Base-by-base conservation (phyloP, 805 yeast genomes). In the Barnettozyma vustinii region DNA sequence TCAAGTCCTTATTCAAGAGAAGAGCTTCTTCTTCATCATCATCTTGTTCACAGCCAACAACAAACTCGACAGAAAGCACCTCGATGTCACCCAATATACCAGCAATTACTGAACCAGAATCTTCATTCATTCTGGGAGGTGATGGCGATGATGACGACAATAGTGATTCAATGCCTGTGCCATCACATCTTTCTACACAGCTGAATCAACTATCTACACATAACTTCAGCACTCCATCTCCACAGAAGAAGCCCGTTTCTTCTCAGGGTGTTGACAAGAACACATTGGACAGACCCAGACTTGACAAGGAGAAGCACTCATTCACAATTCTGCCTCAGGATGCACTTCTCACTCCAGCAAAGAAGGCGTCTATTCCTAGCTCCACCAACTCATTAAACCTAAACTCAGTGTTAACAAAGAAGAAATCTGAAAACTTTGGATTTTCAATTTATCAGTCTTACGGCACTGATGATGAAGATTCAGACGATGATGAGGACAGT, bases 1-100 rank as follows among this genome's bases (percentile, higher is more conserved):
- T 61, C 52, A 59, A 49, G 49, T 54, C 61, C 2, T 50, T 60
- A 6, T 60, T 60, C 46, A 56, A 51, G 37, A 49, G 62, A 39
- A 55, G 52, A 44, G 42, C 61, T 10, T 50, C 55, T 12, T 44
- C 59, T 18, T 15, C 46, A 10, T 35, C 52, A 3, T 19, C 51
- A 4, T 33, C 43, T 5, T 47, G 45, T 23, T 33, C 35, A 9
- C 50, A 54, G 19, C 33, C n/a, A 27, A 6, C 43, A 21, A 5
- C 33, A 10, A 26, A 26, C 13, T 26, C 30, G 4, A 26, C 25
- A 5, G 25, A 23, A 23, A 23, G 25, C 8, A 23, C 7, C 13
- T 26, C 30, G 4, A 9, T 9, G n/a, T 30, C 33, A 21, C 10
- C 10, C 41, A 2, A 9, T 9, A 19, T 21, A n/a, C 27, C 30